Evolutionary conservation across 2,329 filamentous ascomycete genomes (phyloP).

Genomic region (Chrysosporium queenslandicum): DNA sequence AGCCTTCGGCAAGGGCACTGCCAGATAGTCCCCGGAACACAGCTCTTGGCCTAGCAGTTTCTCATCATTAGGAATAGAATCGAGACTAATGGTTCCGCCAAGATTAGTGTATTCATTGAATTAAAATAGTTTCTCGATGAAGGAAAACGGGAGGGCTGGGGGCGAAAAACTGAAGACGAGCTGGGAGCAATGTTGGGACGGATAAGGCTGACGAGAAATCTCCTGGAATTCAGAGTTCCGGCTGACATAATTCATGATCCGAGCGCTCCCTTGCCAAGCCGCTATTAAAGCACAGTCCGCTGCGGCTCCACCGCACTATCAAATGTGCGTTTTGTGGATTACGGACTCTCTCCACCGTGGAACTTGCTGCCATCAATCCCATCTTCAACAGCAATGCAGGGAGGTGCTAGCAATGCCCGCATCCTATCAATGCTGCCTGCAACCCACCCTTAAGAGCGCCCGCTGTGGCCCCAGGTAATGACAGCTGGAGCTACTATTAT

Average conservation of each 20-base stretch:
- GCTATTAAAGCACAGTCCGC: neutral
- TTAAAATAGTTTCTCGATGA: too few relatives aligned
- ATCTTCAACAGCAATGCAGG: neutral
- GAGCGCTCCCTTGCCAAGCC: slow-evolving; percentile 1
- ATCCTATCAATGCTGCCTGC: neutral
- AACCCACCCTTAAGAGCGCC: neutral
- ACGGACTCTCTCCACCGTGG: neutral
- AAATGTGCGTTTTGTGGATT: neutral
- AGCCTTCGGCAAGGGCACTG: neutral
- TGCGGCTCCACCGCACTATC: slow-evolving; percentile 1
- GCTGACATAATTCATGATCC: slow-evolving; percentile 1
- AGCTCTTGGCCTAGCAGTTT: neutral
- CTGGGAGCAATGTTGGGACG: neutral
- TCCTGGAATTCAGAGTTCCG: neutral
- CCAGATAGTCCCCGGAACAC: neutral
- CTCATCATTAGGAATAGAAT: neutral
- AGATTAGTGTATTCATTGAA: too few relatives aligned
- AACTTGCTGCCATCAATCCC: neutral
- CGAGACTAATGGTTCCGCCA: neutral
- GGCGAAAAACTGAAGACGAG: neutral
- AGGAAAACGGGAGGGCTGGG: too few relatives aligned
- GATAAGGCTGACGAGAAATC: neutral
- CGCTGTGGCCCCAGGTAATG: neutral
- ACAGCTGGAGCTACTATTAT: neutral
- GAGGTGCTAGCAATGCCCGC: neutral